A percentile compares a stretch with the other conserved stretches of the same genome.
phyloP scores from a whole-genome alignment of 352 stramenopile species.

The Phytophthora fragariaefolia region DNA sequence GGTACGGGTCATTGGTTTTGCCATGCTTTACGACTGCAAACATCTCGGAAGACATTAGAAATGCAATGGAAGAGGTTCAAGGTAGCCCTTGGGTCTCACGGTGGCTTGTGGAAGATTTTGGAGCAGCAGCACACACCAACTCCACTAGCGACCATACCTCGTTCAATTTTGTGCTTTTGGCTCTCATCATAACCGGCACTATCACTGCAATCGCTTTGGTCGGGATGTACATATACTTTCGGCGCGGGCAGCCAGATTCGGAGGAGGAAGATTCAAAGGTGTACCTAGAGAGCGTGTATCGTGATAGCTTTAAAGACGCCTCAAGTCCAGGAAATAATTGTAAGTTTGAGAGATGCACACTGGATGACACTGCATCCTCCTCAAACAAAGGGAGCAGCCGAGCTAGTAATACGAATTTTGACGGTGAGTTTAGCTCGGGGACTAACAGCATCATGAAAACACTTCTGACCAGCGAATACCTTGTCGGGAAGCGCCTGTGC shows the following conservation, averaged over 20 bases:
- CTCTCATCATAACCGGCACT: too few relatives aligned
- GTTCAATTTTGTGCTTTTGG: too few relatives aligned
- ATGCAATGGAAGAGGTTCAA: slow-evolving; percentile 4
- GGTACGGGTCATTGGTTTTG: slow-evolving; percentile 34
- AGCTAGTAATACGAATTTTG: neutral
- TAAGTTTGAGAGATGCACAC: too few relatives aligned
- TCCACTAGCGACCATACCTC: neutral
- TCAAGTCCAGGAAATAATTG: too few relatives aligned
- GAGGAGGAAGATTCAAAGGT: too few relatives aligned
- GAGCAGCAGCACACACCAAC: neutral
- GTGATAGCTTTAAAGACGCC: too few relatives aligned
- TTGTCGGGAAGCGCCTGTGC: neutral
- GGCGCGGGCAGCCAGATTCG: too few relatives aligned
- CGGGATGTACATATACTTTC: too few relatives aligned
- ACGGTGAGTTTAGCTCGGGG: neutral
- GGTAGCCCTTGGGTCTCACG: slow-evolving; percentile 22
- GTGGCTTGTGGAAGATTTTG: slow-evolving; percentile 23
- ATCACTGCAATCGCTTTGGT: too few relatives aligned
- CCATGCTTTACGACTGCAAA: slow-evolving; percentile 14
- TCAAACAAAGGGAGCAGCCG: neutral
- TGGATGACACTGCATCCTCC: neutral
- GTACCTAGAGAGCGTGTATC: too few relatives aligned
- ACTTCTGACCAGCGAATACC: neutral
- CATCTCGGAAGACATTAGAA: neutral
- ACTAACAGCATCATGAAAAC: neutral